phyloP scores from a whole-genome alignment of 768 basidiomycete species.

The Crucibulum laeve region DNA sequence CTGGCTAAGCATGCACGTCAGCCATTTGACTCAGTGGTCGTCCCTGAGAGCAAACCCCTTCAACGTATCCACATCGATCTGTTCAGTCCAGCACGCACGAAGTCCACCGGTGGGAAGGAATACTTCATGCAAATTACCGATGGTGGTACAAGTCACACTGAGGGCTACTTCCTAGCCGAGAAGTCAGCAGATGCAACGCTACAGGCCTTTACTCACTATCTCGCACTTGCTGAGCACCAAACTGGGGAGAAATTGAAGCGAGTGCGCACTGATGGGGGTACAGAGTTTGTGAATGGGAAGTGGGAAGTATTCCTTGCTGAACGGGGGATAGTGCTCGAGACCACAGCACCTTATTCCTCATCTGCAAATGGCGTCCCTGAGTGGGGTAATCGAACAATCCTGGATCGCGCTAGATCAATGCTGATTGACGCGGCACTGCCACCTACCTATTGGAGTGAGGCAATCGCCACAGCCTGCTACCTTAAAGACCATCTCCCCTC shows the following conservation, averaged over 20 bases:
- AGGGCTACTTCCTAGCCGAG: conserved; percentile 13
- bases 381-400: too few species aligned
- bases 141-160: conserved; percentile 9
- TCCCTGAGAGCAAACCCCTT: conserved; percentile 10
- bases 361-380: too few species aligned
- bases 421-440: too few species aligned
- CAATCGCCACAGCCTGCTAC: too few species aligned
- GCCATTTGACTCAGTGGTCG: conserved; percentile 16
- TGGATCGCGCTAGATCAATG: too few species aligned
- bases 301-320: neutral
- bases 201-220: conserved; percentile 8
- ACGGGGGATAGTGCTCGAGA: too few species aligned
- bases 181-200: conserved; percentile 15
- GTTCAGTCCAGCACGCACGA: conserved; percentile 14
- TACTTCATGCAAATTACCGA: conserved; percentile 22
- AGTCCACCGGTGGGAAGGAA: conserved; percentile 8
- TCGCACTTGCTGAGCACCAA: conserved; percentile 10
- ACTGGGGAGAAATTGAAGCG: conserved; percentile 8
- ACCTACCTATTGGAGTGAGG: too few species aligned
- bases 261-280: too few species aligned
- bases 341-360: too few species aligned
- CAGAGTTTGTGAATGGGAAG: neutral
- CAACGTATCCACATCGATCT: conserved; percentile 18
- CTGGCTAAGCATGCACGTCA: conserved; percentile 14
- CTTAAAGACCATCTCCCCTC: conserved; percentile 16